These are phyloP conservation scores for Candida glucosophila DNA, from an alignment of 1,139 yeast species.

Conservation along the genomic window DNA sequence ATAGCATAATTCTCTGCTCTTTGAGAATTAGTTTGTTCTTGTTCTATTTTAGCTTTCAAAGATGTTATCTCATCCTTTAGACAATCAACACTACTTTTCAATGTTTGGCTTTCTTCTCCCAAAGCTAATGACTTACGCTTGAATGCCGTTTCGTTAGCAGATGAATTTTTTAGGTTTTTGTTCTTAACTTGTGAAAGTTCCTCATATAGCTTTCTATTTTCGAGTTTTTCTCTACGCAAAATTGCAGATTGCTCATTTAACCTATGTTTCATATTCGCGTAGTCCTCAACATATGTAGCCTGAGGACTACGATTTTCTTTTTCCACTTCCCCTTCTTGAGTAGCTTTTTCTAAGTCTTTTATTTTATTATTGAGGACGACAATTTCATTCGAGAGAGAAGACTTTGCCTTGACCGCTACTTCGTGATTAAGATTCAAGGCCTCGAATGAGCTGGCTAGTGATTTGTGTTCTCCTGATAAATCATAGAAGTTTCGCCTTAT, in stretches of 20 bases:
- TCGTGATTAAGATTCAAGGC: slow-evolving; percentile 32
- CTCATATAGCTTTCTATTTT: slow-evolving; percentile 45
- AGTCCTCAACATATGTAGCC: slow-evolving; percentile 33
- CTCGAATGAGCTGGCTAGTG: slow-evolving; percentile 10
- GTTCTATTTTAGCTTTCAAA: slow-evolving; percentile 27
- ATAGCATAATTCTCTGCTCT: slow-evolving; percentile 41
- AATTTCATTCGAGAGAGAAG: slow-evolving; percentile 20
- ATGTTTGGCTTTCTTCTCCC: slow-evolving; percentile 23
- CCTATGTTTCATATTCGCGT: slow-evolving; percentile 41
- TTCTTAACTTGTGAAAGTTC: slow-evolving; percentile 30
- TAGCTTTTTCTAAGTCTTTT: slow-evolving; percentile 11
- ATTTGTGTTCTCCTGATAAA: slow-evolving; percentile 7
- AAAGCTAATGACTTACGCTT: slow-evolving; percentile 27
- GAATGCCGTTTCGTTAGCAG: too few relatives aligned
- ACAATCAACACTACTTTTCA: slow-evolving; percentile 13
- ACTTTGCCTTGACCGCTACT: slow-evolving; percentile 13
- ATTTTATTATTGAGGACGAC: slow-evolving; percentile 16
- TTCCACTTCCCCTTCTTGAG: slow-evolving; percentile 14
- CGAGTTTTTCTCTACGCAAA: slow-evolving; percentile 44
- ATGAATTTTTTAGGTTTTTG: slow-evolving; percentile 4
- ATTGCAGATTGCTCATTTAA: slow-evolving; percentile 45
- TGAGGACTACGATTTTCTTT: slow-evolving; percentile 30
- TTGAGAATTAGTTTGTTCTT: slow-evolving; percentile 33
- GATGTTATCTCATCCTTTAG: slow-evolving; percentile 27
- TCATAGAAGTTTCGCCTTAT: slow-evolving; percentile 8